phyloP scores from a whole-genome alignment of 257 asterid species.

The Gentiana dahurica region DNA sequence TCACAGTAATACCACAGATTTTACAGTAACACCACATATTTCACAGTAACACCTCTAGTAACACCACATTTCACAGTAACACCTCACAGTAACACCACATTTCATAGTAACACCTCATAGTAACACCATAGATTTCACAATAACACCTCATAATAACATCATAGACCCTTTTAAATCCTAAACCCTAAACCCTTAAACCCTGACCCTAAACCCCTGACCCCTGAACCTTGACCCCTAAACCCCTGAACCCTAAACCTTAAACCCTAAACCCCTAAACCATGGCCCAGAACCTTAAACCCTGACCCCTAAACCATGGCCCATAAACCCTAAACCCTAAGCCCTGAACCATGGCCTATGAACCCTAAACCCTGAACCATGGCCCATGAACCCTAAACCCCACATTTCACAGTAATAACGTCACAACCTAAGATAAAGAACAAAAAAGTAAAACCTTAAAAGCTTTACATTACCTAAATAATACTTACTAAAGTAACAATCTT shows the following conservation, averaged over 20 bases:
- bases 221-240: neutral
- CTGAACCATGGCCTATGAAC: neutral
- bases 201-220: too few relatives aligned
- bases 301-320: neutral
- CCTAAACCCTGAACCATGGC: neutral
- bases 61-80: too few relatives aligned
- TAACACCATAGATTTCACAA: too few relatives aligned
- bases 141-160: too few relatives aligned
- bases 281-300: neutral
- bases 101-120: too few relatives aligned
- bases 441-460: slow-evolving; percentile 5
- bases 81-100: too few relatives aligned
- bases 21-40: too few relatives aligned
- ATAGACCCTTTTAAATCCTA: neutral
- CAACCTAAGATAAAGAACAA: neutral
- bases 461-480: slow-evolving; percentile 5
- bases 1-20: too few relatives aligned
- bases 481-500: slow-evolving; percentile 21
- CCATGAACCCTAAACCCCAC: neutral
- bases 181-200: too few relatives aligned
- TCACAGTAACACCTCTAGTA: too few relatives aligned
- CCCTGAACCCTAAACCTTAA: neutral
- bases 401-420: neutral
- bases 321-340: neutral
- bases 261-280: too few relatives aligned